Evolutionary conservation across 805 yeast species (phyloP), one percentile per base, ranked within the genome.

Genomic region (Sungouiozyma ichnusensis): DNA sequence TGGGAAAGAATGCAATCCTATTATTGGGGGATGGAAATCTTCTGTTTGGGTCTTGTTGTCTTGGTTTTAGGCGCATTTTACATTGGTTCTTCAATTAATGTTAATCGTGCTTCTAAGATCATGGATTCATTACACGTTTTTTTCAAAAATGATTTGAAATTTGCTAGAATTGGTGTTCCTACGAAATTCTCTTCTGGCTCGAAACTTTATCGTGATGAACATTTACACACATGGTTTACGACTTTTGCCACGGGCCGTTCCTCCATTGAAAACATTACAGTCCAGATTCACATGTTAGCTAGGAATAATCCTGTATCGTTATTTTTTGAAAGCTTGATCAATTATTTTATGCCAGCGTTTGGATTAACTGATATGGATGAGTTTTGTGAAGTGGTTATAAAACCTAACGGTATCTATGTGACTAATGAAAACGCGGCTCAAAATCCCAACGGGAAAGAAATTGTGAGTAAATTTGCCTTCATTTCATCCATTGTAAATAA

Each of bases 181-280:
- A 50, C 49, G 24, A 17, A 24, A 29, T 33, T 33, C 9, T 48
- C 42, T 29, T 47, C 52, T 20, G 51, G 51, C 11, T 38, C 51
- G 9, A 39, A 46, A 37, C 47, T 48, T 16, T 85, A 64, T 62
- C 64, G 71, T 14, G 56, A 52, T 20, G 58, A 59, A 39, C 54
- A 55, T 18, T 46, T 52, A 43, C 55, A 58, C 40, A 56, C 64
- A 13, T 55, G 65, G 62, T 65, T 54, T 43, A 73, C 68, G 9
- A 69, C 84, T 32, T 92, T 85, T 60, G 94, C 96, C 35, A 74
- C 95, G 44, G 98, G 98, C 47, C 79, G 98, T 62, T 67, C 76
- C 45, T 81, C 85, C 60, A 72, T 92, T 46, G 77, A 77, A 46
- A 71, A 75, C 43, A 65, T 87, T 44, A 65, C 72, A 44, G 69